A percentile compares a stretch with the other conserved stretches of the same genome.
These are phyloP conservation scores for Pseudogymnoascus pannorum DNA, from an alignment of 2,329 filamentous ascomycete species.

Conservation along the genomic window DNA sequence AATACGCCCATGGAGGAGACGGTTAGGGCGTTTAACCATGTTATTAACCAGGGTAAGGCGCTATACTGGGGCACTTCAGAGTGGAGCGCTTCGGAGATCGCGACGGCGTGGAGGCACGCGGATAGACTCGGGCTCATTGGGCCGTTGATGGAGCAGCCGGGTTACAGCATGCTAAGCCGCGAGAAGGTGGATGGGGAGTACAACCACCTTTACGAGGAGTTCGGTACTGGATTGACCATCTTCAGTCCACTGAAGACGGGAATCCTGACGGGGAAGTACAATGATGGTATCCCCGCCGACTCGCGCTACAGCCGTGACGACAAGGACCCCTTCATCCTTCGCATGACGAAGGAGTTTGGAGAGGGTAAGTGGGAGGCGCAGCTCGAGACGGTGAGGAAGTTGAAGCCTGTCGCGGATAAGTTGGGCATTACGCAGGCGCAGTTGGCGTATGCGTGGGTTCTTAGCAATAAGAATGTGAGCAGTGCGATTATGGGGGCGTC, in stretches of 20 bases:
- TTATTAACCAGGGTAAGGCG: constrained; percentile 60
- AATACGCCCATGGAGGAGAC: constrained; percentile 64
- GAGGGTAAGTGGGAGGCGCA: constrained; percentile 46
- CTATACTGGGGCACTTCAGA: constrained; percentile 67
- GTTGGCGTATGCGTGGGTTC: constrained; percentile 55
- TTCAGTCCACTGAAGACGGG: constrained; percentile 55
- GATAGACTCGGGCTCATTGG: constrained; percentile 54
- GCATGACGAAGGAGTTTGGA: constrained; percentile 35
- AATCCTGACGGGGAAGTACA: constrained; percentile 61
- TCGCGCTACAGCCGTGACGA: constrained; percentile 50
- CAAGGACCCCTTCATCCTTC: constrained; percentile 42
- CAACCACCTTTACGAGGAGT: constrained; percentile 50
- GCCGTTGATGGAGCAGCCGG: constrained; percentile 59
- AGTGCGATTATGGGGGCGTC: constrained; percentile 55
- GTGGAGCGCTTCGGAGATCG: constrained; percentile 60
- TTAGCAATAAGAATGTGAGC: constrained; percentile 55
- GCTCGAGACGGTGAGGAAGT: constrained; percentile 52
- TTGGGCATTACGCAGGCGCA: constrained; percentile 46
- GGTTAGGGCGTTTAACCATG: constrained; percentile 62
- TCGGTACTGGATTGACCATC: constrained; percentile 54
- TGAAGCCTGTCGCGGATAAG: constrained; percentile 56
- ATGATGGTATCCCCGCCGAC: constrained; percentile 51
- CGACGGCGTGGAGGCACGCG: constrained; percentile 53
- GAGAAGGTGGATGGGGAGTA: constrained; percentile 59
- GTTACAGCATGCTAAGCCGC: constrained; percentile 57